Conservation (phyloP, 2,329 filamentous ascomycete species). For the Dryadomyces quercivorus region DNA sequence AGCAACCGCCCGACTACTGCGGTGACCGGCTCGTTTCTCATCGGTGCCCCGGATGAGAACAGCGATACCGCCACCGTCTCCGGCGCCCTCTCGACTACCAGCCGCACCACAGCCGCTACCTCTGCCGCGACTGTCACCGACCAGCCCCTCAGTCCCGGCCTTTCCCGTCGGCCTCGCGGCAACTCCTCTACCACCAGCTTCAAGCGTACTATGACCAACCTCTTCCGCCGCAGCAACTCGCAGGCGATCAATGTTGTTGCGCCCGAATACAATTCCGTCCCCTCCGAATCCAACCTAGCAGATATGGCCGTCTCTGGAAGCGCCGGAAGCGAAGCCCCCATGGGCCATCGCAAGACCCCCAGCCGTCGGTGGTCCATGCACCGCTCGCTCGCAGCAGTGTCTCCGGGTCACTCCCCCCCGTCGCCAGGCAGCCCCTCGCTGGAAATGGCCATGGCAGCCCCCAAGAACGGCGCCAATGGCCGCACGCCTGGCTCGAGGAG, state of each 20-base stretch:
- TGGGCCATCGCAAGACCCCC: slow-evolving; percentile 14
- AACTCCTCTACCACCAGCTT: slow-evolving; percentile 28
- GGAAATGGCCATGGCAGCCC: slow-evolving; percentile 21
- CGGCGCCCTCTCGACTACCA: background rate
- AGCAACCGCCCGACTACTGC: slow-evolving; percentile 7
- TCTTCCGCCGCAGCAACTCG: slow-evolving; percentile 33
- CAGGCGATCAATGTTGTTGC: slow-evolving; percentile 12
- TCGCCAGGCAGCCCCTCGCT: slow-evolving; percentile 33
- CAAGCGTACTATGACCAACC: slow-evolving; percentile 35
- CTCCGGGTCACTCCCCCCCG: slow-evolving; percentile 36
- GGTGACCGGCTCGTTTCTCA: slow-evolving; percentile 9
- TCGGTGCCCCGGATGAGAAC: background rate
- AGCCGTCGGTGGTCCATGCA: slow-evolving; percentile 34
- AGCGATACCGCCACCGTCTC: background rate
- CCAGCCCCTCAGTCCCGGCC: slow-evolving; percentile 19
- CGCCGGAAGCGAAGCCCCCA: background rate
- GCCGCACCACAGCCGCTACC: slow-evolving; percentile 9
- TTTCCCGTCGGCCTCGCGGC: slow-evolving; percentile 26
- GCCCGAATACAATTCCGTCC: slow-evolving; percentile 6
- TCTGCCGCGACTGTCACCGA: background rate
- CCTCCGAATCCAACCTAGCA: slow-evolving; percentile 17
- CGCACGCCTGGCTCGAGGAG: background rate
- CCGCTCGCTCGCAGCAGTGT: slow-evolving; percentile 28
- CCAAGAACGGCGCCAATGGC: slow-evolving; percentile 1
- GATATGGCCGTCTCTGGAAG: slow-evolving; percentile 9